These are phyloP conservation scores for Phytophthora tubulina DNA, from an alignment of 352 stramenopile genomes.

Conservation along the genomic window DNA sequence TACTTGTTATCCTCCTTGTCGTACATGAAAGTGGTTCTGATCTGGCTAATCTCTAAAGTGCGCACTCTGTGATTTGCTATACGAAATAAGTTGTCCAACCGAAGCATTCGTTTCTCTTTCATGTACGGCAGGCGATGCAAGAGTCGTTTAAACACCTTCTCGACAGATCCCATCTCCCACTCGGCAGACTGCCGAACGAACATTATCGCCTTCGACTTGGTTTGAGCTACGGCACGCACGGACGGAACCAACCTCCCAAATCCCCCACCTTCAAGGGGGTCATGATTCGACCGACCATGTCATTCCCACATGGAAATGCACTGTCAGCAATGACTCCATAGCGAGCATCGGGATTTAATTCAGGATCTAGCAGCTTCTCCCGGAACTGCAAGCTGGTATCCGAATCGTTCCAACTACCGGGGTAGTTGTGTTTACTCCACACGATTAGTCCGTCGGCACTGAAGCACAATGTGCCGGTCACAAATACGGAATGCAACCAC, in stretches of 20 bases:
- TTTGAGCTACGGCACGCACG: background rate
- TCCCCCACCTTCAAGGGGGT: background rate
- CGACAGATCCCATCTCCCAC: background rate
- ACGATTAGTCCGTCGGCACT: background rate
- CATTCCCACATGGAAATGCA: constrained; percentile 1
- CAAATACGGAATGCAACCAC: background rate
- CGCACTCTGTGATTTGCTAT: constrained; percentile 1
- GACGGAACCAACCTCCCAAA: background rate
- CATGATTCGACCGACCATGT: constrained; percentile 8
- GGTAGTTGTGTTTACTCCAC: background rate
- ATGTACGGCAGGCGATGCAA: background rate
- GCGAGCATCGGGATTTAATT: background rate
- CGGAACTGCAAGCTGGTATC: background rate
- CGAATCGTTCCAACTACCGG: constrained; percentile 3
- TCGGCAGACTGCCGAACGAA: background rate
- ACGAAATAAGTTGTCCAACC: background rate
- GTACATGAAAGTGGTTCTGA: background rate
- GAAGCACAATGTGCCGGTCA: background rate
- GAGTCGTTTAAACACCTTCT: background rate
- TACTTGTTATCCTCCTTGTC: background rate
- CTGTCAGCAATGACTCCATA: background rate
- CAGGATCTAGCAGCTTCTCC: background rate
- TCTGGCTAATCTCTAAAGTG: background rate
- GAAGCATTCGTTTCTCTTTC: background rate
- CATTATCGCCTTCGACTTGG: background rate